Base-by-base conservation (phyloP, 371 early-diverging fungal genomes). In the Lichtheimia corymbifera region DNA sequence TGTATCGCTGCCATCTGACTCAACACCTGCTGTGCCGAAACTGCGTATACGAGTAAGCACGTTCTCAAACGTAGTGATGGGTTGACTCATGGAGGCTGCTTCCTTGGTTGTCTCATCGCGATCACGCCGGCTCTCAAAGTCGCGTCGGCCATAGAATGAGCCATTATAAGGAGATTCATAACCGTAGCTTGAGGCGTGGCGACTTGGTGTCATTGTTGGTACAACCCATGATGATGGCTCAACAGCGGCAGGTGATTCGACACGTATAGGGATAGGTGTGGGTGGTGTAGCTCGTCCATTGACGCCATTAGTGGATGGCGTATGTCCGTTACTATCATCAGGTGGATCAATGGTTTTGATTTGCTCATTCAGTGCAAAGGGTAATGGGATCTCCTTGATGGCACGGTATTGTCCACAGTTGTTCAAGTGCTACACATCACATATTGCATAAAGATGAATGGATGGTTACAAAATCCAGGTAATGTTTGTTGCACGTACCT, bases 341-440 rank as follows among this genome's bases (percentile, higher is more conserved):
- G 49, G 24, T 14, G 62, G 55, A 25, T 66, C 64, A 14, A 41
- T 54, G 35, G 62, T 61, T 24, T 72, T 60, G n/a, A 74, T 55
- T 4, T 20, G 30, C 20, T 62, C 62, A 3, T 30, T 53, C n/a
- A 66, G 30, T 2, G 68, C 62, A 66, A 85, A 91, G 30, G 94
- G 94, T 17, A 94, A 71, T n/a, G 92, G 93, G 13, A 94, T 88
- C 20, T 93, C 94, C 49, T 88, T 88, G 63, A 92, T 91, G 0
- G 94, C 96, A 17, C 93, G 85, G 78, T 87, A 92, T 63, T 89
- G 83, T 28, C 90, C 94, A 64, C 91, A 88, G 64, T 96, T 96
- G 74, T 91, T 93, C 50, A 92, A 65, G 61, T 95, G 96, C 81
- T 89, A 64, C 25, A 43, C 22, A 22, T 2, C 22, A n/a, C 17